Conservation (phyloP, 345 rosid genomes). For the Populus tremula region DNA sequence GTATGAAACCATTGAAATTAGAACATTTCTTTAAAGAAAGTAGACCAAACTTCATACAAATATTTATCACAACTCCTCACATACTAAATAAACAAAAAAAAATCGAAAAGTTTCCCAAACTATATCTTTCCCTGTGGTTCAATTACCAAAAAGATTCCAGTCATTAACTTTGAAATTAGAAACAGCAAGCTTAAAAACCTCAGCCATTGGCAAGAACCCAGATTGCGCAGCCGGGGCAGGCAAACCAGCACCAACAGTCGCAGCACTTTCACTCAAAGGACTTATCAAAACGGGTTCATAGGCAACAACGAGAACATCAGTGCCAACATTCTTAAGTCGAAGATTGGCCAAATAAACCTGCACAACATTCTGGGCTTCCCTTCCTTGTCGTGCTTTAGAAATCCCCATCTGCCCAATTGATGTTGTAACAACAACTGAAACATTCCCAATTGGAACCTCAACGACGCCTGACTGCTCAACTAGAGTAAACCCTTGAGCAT, state of each 20-base stretch:
- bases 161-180: slow-evolving; percentile 67
- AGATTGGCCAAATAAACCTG: slow-evolving; percentile 79
- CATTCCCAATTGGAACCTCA: slow-evolving; percentile 52
- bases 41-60: too few species aligned
- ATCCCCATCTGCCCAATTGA: slow-evolving; percentile 88
- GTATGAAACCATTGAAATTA: too few species aligned
- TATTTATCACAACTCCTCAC: too few species aligned
- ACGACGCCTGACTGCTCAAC: slow-evolving; percentile 62
- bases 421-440: slow-evolving; percentile 48
- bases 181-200: slow-evolving; percentile 61
- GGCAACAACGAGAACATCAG: slow-evolving; percentile 69
- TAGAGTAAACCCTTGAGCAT: slow-evolving; percentile 59
- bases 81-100: too few species aligned
- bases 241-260: slow-evolving; percentile 65
- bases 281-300: slow-evolving; percentile 75
- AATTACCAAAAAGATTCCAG: slow-evolving; percentile 62
- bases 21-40: too few species aligned
- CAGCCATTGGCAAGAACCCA: slow-evolving; percentile 61
- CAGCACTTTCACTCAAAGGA: slow-evolving; percentile 74
- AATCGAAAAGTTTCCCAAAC: neutral
- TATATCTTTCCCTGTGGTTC: neutral
- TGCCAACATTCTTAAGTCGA: slow-evolving; percentile 70
- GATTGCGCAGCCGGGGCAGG: slow-evolving; percentile 55
- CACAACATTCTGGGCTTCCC: slow-evolving; percentile 80
- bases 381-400: slow-evolving; percentile 89